These are phyloP conservation scores for Ploettnerulaceae sp. DNA, from an alignment of 2,329 filamentous ascomycete species.

Conservation along the genomic window DNA sequence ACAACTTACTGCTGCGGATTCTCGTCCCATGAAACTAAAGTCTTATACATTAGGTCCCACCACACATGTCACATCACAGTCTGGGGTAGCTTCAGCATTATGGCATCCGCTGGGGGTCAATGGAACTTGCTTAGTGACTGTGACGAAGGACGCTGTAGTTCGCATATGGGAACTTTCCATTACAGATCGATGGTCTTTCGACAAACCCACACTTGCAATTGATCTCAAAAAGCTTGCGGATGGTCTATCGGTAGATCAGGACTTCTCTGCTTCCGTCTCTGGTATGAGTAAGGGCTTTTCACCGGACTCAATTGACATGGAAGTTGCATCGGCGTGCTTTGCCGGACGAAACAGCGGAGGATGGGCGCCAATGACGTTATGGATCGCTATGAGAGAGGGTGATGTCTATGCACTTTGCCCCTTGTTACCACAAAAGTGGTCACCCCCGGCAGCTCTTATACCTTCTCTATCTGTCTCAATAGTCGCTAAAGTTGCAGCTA, in stretches of 20 bases:
- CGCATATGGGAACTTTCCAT: constrained; percentile 85
- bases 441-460: constrained; percentile 68
- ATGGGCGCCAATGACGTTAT: constrained; percentile 95
- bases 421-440: constrained; percentile 81
- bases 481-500: constrained; percentile 63
- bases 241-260: constrained; percentile 74
- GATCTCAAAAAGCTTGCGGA: constrained; percentile 87
- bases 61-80: constrained; percentile 81
- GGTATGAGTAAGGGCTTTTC: constrained; percentile 78
- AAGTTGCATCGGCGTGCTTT: constrained; percentile 86
- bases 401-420: constrained; percentile 93
- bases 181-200: constrained; percentile 83
- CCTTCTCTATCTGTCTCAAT: constrained; percentile 80
- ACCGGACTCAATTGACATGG: constrained; percentile 86
- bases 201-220: constrained; percentile 74
- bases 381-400: constrained; percentile 91
- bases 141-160: constrained; percentile 83
- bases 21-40: constrained; percentile 68
- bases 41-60: constrained; percentile 90
- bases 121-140: constrained; percentile 76
- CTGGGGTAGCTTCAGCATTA: constrained; percentile 72
- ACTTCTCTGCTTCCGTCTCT: constrained; percentile 72
- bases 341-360: constrained; percentile 62
- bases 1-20: constrained; percentile 66
- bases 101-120: constrained; percentile 92